phyloP scores from a whole-genome alignment of 257 asterid species.

The Ehretia macrophylla region DNA sequence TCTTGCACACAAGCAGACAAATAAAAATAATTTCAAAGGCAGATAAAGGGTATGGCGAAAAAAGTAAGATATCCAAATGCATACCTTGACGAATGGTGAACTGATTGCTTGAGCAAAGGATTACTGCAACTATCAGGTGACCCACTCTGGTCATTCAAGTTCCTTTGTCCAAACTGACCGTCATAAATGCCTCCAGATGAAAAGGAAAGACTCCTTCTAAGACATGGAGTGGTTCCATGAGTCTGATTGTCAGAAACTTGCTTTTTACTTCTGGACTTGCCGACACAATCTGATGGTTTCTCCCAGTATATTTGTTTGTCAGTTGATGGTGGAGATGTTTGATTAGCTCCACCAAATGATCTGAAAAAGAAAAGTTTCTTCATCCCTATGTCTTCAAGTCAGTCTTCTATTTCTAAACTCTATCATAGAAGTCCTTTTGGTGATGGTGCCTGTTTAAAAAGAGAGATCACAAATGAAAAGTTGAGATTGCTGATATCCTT shows the following conservation, averaged over 20 bases:
- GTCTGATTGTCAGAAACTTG: conserved; percentile 42
- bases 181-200: conserved; percentile 71
- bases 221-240: conserved; percentile 44
- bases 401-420: conserved; percentile 18
- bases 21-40: conserved; percentile 1
- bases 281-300: conserved; percentile 39
- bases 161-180: conserved; percentile 34
- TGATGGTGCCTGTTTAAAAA: neutral
- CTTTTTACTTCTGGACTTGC: conserved; percentile 40
- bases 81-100: conserved; percentile 52
- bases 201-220: conserved; percentile 83
- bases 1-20: neutral
- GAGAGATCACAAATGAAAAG: conserved; percentile 3
- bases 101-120: conserved; percentile 45
- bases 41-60: neutral
- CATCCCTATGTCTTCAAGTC: conserved; percentile 50
- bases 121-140: conserved; percentile 56
- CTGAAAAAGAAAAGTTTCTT: conserved; percentile 86
- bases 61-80: conserved; percentile 12
- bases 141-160: conserved; percentile 36
- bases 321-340: conserved; percentile 53
- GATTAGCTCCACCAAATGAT: conserved; percentile 40
- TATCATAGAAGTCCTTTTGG: conserved; percentile 17
- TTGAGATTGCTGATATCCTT: neutral
- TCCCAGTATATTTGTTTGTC: conserved; percentile 62